A percentile compares a stretch with the other conserved stretches of the same genome.
phyloP scores from a whole-genome alignment of 352 stramenopile species.

The Phytophthora citrophthora region DNA sequence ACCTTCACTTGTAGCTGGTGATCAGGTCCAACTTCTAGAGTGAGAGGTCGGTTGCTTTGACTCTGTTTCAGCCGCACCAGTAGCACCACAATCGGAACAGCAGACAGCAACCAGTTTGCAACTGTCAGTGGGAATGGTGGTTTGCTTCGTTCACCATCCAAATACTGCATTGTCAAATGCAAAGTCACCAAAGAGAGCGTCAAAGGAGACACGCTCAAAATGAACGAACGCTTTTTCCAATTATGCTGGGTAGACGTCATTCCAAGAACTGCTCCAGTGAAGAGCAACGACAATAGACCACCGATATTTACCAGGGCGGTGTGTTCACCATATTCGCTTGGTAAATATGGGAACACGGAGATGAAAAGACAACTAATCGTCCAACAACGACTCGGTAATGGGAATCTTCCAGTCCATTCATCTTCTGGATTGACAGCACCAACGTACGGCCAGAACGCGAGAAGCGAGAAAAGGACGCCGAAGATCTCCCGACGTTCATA shows the following conservation, averaged over 20 bases:
- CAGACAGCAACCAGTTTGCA: slow-evolving; percentile 60
- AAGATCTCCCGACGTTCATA: slow-evolving; percentile 76
- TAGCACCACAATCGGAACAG: slow-evolving; percentile 48
- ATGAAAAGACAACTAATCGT: slow-evolving; percentile 59
- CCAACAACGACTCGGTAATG: slow-evolving; percentile 44
- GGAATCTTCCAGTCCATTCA: slow-evolving; percentile 5
- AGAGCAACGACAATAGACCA: slow-evolving; percentile 34
- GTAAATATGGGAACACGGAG: slow-evolving; percentile 75
- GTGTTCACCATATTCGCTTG: slow-evolving; percentile 77
- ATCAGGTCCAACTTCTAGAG: slow-evolving; percentile 21
- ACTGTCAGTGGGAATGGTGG: slow-evolving; percentile 56
- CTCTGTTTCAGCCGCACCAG: slow-evolving; percentile 27
- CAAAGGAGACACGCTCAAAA: slow-evolving; percentile 29
- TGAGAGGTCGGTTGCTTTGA: background rate
- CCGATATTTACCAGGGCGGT: slow-evolving; percentile 66
- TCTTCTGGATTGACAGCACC: slow-evolving; percentile 2
- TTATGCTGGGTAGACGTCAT: background rate
- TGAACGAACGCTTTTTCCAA: slow-evolving; percentile 15
- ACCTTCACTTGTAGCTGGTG: slow-evolving; percentile 9
- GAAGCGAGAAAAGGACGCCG: slow-evolving; percentile 61
- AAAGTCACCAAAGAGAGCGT: slow-evolving; percentile 48
- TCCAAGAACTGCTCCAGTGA: slow-evolving; percentile 7
- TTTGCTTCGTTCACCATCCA: slow-evolving; percentile 59
- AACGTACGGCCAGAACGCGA: slow-evolving; percentile 58
- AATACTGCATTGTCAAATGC: slow-evolving; percentile 59